A percentile compares a stretch with the other conserved stretches of the same genome.
These are phyloP conservation scores for Dalbergia cultrata DNA, from an alignment of 306 rosid species.

Conservation along the genomic window DNA sequence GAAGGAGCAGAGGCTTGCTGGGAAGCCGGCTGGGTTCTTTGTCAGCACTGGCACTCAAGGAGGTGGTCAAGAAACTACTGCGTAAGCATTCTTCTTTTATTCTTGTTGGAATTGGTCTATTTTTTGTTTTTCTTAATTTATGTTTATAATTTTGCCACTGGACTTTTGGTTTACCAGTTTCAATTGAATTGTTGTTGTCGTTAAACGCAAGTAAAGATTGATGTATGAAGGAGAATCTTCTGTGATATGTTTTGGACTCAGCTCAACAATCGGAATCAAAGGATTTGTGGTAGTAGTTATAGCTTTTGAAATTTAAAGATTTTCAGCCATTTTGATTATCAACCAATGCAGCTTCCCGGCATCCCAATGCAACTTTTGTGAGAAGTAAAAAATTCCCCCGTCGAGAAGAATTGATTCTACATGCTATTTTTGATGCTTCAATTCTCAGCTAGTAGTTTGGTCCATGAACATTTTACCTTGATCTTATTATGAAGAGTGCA, in stretches of 20 bases:
- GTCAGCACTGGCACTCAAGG: slow-evolving; percentile 98
- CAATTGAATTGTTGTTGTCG: not conserved
- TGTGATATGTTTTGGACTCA: not conserved
- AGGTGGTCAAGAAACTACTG: slow-evolving; percentile 99
- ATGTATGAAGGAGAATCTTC: too few species aligned
- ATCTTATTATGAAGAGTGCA: not conserved
- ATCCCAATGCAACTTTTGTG: too few species aligned
- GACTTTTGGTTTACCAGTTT: slow-evolving; percentile 4
- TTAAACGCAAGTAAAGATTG: too few species aligned
- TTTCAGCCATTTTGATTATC: too few species aligned
- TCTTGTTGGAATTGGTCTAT: not conserved
- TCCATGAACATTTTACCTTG: slow-evolving; percentile 9
- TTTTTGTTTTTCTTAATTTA: not conserved
- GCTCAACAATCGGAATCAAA: not conserved
- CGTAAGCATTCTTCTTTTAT: slow-evolving; percentile 56
- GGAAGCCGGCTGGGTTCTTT: slow-evolving; percentile 93
- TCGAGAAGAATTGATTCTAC: too few species aligned
- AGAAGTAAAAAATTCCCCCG: too few species aligned
- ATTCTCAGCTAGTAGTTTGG: not conserved
- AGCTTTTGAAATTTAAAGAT: too few species aligned
- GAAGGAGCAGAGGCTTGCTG: slow-evolving; percentile 91
- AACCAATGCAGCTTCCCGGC: too few species aligned
- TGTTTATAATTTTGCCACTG: not conserved
- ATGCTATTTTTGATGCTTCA: not conserved
- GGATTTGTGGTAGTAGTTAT: not conserved